phyloP scores from a whole-genome alignment of 2,329 filamentous ascomycete species.

The Ascochyta viciae-villosae region DNA sequence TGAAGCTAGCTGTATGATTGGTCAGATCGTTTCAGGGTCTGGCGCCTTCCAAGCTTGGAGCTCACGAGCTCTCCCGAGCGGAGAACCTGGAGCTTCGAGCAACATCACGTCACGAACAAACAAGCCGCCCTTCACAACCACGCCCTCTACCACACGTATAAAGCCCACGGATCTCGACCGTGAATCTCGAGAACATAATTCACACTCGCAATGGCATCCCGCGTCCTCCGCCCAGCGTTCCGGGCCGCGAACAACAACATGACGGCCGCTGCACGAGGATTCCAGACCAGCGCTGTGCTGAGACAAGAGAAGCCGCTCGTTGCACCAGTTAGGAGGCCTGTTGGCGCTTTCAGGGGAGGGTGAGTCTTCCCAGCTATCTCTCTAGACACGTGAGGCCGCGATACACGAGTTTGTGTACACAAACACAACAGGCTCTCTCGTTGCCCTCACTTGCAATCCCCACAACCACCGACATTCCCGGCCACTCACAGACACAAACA shows the following conservation, averaged over 20 bases:
- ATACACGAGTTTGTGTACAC: not conserved
- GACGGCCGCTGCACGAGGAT: slow-evolving; percentile 33
- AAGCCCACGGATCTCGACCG: not conserved
- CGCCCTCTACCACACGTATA: not conserved
- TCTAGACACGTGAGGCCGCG: not conserved
- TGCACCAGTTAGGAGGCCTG: slow-evolving; percentile 66
- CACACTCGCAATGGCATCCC: slow-evolving; percentile 52
- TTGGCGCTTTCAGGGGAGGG: slow-evolving; percentile 76
- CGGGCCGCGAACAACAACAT: slow-evolving; percentile 38
- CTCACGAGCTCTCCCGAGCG: slow-evolving; percentile 14
- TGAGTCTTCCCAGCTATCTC: slow-evolving; percentile 52
- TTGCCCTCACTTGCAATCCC: not conserved
- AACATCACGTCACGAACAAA: slow-evolving; percentile 19
- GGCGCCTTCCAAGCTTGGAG: not conserved
- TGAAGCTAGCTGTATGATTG: not conserved
- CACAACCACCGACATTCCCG: too few relatives aligned
- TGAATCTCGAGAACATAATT: not conserved
- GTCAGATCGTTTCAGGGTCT: not conserved
- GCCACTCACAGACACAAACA: too few relatives aligned
- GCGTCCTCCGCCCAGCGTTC: slow-evolving; percentile 50
- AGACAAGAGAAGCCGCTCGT: slow-evolving; percentile 45
- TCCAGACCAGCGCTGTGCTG: slow-evolving; percentile 50
- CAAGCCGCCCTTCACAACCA: slow-evolving; percentile 3
- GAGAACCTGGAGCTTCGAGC: slow-evolving; percentile 16
- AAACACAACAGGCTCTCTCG: not conserved